Evolutionary conservation across 1,284 basidiomycete species (phyloP).

Genomic region (Marasmius oreades): DNA sequence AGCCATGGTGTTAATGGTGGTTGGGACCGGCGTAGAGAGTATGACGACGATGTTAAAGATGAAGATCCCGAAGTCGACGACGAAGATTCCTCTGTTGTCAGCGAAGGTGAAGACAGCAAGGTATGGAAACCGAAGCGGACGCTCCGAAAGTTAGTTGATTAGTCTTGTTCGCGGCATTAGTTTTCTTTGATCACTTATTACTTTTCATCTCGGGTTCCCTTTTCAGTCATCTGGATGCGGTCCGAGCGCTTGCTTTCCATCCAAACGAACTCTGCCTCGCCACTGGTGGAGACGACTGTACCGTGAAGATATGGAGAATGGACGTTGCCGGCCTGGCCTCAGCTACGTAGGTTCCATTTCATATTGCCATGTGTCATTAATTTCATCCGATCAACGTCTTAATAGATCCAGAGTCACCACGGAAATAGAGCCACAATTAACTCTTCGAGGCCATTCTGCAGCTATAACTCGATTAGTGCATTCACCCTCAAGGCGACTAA

Average conservation of each 20-base stretch:
- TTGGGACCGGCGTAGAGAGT: constrained; percentile 41
- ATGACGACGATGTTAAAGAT: constrained; percentile 48
- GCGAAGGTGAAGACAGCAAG: constrained; percentile 67
- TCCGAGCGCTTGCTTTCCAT: constrained; percentile 87
- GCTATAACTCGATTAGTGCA: constrained; percentile 90
- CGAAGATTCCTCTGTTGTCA: constrained; percentile 59
- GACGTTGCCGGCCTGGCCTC: constrained; percentile 70
- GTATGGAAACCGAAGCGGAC: constrained; percentile 84
- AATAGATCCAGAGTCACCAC: constrained; percentile 59
- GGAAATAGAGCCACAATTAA: constrained; percentile 88
- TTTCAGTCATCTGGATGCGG: constrained; percentile 87
- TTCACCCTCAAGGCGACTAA: constrained; percentile 67
- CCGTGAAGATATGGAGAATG: constrained; percentile 94
- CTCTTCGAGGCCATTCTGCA: constrained; percentile 89
- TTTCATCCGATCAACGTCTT: constrained; percentile 1
- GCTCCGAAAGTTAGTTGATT: constrained; percentile 73
- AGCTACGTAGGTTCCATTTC: constrained; percentile 52
- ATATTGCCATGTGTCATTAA: constrained; percentile 11
- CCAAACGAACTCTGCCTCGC: constrained; percentile 80
- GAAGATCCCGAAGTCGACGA: constrained; percentile 68
- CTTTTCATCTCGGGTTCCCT: not conserved
- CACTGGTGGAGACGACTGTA: constrained; percentile 92
- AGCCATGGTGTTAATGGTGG: constrained; percentile 26
- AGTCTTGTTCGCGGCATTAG: not conserved
- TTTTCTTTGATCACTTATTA: not conserved